phyloP scores from a whole-genome alignment of 768 basidiomycete species.

The Suillus luteus region DNA sequence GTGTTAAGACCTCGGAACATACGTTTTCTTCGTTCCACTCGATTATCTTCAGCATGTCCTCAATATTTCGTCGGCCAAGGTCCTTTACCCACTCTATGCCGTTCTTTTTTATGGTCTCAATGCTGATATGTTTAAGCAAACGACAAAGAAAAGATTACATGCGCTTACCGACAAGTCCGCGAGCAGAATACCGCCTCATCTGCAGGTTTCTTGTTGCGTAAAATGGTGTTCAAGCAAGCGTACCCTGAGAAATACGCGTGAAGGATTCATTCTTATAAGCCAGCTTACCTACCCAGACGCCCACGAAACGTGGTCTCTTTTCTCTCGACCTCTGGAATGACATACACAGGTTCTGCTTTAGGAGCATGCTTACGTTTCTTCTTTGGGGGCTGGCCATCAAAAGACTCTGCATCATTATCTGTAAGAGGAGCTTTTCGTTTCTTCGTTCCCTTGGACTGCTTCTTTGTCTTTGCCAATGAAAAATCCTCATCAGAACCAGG shows the following conservation, averaged over 20 bases:
- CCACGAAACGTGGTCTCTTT: conserved; percentile 74
- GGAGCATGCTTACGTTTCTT: conserved; percentile 34
- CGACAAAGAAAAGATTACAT: conserved; percentile 1
- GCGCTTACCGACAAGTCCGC: conserved; percentile 57
- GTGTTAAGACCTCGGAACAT: conserved; percentile 18
- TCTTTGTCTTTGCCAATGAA: conserved; percentile 6
- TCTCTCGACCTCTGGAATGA: conserved; percentile 70
- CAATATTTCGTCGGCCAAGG: conserved; percentile 71
- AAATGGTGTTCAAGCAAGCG: conserved; percentile 84
- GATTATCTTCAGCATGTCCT: conserved; percentile 72
- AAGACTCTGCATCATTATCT: conserved; percentile 14
- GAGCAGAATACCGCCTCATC: conserved; percentile 73
- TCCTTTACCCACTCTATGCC: conserved; percentile 84
- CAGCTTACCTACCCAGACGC: conserved; percentile 45
- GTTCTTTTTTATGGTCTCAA: conserved; percentile 77
- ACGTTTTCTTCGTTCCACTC: conserved; percentile 92
- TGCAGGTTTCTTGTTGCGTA: conserved; percentile 70
- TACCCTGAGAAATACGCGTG: conserved; percentile 46
- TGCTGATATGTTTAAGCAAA: conserved; percentile 38
- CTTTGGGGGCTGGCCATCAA: conserved; percentile 15
- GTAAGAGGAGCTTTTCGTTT: conserved; percentile 17
- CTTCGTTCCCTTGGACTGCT: neutral
- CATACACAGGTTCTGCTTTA: conserved; percentile 55
- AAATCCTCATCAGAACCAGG: neutral
- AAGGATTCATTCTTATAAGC: neutral